A percentile compares a stretch with the other conserved stretches of the same genome.
Conservation (phyloP, 2,329 filamentous ascomycete genomes). For the Pseudocercospora pini-densiflorae region DNA sequence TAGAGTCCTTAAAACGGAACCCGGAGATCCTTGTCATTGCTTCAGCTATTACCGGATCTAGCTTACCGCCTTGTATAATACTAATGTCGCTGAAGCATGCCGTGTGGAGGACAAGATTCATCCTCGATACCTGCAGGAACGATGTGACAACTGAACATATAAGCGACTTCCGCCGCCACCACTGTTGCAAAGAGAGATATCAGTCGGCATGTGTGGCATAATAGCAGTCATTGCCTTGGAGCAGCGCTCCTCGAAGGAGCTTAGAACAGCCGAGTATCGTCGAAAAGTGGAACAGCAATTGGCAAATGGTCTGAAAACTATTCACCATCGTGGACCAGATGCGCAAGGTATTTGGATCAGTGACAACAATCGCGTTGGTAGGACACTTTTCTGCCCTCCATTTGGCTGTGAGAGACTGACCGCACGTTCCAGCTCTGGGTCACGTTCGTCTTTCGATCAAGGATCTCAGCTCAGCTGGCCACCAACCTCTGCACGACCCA, state of each 20-base stretch:
- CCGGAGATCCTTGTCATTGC: background rate
- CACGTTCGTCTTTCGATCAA: conserved; percentile 60
- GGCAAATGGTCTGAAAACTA: conserved; percentile 1
- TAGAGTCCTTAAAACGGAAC: background rate
- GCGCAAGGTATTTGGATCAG: conserved; percentile 53
- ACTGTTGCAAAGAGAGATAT: background rate
- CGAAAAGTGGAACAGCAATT: conserved; percentile 1
- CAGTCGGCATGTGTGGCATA: background rate
- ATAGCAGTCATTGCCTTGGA: background rate
- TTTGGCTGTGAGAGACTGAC: conserved; percentile 28
- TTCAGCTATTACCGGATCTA: too few relatives aligned
- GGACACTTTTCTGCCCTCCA: background rate
- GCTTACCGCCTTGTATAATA: too few relatives aligned
- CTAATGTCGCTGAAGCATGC: too few relatives aligned
- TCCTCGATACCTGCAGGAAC: too few relatives aligned
- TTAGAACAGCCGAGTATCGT: background rate
- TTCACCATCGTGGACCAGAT: conserved; percentile 46
- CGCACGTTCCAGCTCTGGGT: conserved; percentile 47
- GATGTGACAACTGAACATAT: too few relatives aligned
- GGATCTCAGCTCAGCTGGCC: conserved; percentile 54
- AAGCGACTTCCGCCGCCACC: too few relatives aligned
- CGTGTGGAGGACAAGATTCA: too few relatives aligned
- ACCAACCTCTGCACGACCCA: conserved; percentile 48
- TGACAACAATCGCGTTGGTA: conserved; percentile 50
- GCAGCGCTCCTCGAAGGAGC: background rate